phyloP scores from a whole-genome alignment of 345 rosid species.

The Eucalyptus guilfoylei region DNA sequence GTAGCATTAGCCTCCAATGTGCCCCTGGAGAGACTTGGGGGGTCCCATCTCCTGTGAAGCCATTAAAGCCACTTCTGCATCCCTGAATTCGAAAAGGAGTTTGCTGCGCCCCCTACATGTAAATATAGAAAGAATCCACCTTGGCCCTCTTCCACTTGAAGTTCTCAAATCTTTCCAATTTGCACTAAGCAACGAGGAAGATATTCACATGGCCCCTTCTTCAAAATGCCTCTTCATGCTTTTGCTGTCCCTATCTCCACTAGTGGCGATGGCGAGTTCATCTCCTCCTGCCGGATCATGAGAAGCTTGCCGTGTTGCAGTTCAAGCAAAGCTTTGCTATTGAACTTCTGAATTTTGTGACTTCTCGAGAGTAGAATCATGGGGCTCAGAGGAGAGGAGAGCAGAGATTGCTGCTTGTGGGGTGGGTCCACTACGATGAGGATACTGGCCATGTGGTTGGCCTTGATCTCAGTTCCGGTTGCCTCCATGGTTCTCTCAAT shows the following conservation, averaged over 20 bases:
- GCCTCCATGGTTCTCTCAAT: neutral
- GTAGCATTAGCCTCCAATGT: too few species aligned
- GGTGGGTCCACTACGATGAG: neutral
- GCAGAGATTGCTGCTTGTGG: conserved; percentile 9
- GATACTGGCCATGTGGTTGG: neutral
- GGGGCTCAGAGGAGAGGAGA: neutral
- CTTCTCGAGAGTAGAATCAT: neutral
- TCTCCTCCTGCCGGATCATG: neutral
- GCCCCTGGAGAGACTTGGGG: too few species aligned
- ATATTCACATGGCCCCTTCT: neutral
- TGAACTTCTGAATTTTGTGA: neutral
- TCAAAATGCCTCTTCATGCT: neutral
- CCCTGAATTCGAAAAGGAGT: neutral
- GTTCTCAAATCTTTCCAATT: neutral
- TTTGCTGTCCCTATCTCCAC: neutral
- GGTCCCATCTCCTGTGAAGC: too few species aligned
- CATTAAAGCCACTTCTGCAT: too few species aligned
- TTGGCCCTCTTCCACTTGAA: neutral
- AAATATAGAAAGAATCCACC: neutral
- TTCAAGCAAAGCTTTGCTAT: conserved; percentile 7
- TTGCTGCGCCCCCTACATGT: neutral
- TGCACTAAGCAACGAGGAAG: neutral
- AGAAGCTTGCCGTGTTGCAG: neutral
- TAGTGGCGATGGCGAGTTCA: neutral
- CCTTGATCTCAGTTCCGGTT: neutral